phyloP scores from a whole-genome alignment of 345 rosid genomes.

The Nasturtium officinale region DNA sequence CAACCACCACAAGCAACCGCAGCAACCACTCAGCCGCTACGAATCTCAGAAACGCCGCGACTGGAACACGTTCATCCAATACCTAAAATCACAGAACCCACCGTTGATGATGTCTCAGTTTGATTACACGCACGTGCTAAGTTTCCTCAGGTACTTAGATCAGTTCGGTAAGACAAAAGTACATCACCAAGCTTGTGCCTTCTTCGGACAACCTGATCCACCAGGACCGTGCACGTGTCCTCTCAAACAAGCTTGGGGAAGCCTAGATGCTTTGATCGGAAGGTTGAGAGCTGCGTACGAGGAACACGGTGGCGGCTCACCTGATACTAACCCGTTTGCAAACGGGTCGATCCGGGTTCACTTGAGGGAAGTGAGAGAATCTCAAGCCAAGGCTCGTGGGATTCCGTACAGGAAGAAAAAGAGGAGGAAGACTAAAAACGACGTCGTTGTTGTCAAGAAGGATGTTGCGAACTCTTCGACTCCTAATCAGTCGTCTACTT shows the following conservation, averaged over 20 bases:
- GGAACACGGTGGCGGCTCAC: constrained; percentile 74
- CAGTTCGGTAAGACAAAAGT: constrained; percentile 97
- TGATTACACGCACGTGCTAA: constrained; percentile 76
- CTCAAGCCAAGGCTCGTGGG: constrained; percentile 87
- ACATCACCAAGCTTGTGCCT: constrained; percentile 76
- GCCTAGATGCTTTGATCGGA: constrained; percentile 90
- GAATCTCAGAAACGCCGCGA: constrained; percentile 92
- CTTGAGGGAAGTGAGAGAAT: constrained; percentile 81
- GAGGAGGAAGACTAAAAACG: constrained; percentile 54
- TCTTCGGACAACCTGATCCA: constrained; percentile 84
- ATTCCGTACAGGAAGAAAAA: constrained; percentile 91
- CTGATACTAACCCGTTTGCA: constrained; percentile 85
- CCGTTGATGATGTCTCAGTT: constrained; percentile 75
- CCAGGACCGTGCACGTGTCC: constrained; percentile 85
- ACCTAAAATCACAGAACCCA: constrained; percentile 78
- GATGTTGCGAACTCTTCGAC: constrained; percentile 41
- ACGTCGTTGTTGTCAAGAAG: constrained; percentile 35
- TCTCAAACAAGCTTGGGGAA: constrained; percentile 92
- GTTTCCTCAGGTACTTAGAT: constrained; percentile 80
- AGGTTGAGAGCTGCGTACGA: constrained; percentile 84
- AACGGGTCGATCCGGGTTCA: constrained; percentile 69
- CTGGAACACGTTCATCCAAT: constrained; percentile 93
- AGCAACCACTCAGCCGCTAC: constrained; percentile 64
- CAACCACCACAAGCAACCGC: constrained; percentile 37
- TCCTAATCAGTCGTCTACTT: constrained; percentile 34